These are phyloP conservation scores for Pseudozyma hubeiensis DNA, from an alignment of 1,284 basidiomycete genomes.

Conservation along the genomic window DNA sequence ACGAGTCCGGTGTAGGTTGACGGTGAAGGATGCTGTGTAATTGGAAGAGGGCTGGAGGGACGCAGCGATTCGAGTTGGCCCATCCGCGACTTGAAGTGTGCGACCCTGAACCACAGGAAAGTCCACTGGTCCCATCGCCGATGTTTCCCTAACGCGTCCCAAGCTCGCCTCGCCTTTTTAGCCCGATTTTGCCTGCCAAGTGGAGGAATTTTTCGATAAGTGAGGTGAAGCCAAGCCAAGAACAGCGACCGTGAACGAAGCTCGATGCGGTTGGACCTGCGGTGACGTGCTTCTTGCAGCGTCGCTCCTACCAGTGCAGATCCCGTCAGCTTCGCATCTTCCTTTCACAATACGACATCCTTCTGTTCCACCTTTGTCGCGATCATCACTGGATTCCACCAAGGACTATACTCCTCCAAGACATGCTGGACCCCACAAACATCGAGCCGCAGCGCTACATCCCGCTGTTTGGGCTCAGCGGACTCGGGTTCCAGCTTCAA, in stretches of 20 bases:
- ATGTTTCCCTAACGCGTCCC: not conserved
- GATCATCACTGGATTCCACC: not conserved
- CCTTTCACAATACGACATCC: not conserved
- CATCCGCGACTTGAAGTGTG: conserved; percentile 10
- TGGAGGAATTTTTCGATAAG: not conserved
- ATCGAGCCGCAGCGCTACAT: conserved; percentile 44
- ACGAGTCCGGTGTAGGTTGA: not conserved
- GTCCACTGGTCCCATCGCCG: conserved; percentile 11
- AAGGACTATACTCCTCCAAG: not conserved
- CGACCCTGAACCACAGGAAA: not conserved
- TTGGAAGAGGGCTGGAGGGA: not conserved
- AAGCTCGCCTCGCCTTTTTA: not conserved
- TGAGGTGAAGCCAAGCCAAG: too few species aligned
- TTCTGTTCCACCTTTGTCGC: not conserved
- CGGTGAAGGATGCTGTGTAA: too few species aligned
- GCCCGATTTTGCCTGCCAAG: not conserved
- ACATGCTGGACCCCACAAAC: conserved; percentile 28
- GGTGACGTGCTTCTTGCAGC: too few species aligned
- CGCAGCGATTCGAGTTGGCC: conserved; percentile 15
- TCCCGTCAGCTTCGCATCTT: not conserved
- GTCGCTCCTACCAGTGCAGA: too few species aligned
- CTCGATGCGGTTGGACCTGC: too few species aligned
- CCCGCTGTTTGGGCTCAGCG: conserved; percentile 42
- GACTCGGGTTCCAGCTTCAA: conserved; percentile 40
- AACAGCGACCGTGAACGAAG: too few species aligned